phyloP scores from a whole-genome alignment of 2,329 filamentous ascomycete species.

The Aspergillus japonicus region DNA sequence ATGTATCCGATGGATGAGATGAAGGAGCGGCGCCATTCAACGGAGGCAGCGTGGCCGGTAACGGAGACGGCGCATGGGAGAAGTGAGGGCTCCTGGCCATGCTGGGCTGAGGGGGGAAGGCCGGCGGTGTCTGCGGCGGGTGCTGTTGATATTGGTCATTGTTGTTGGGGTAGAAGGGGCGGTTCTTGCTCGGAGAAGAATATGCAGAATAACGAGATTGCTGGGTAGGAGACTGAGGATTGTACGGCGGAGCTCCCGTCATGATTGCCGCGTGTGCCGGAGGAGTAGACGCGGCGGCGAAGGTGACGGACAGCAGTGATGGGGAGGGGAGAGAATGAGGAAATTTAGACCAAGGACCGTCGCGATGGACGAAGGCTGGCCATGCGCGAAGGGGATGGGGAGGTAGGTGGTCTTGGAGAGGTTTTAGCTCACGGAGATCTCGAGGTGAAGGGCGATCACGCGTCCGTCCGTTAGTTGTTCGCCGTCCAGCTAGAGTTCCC shows the following conservation, averaged over 20 bases:
- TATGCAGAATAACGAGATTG: constrained; percentile 43
- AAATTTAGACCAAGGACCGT: constrained; percentile 12
- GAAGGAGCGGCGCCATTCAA: constrained; percentile 38
- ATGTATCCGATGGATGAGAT: constrained; percentile 32
- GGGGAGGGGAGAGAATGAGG: neutral
- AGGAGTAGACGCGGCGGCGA: constrained; percentile 26
- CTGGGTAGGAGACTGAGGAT: constrained; percentile 47
- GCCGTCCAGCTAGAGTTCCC: constrained; percentile 11
- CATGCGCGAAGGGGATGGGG: constrained; percentile 17
- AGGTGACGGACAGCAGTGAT: constrained; percentile 5
- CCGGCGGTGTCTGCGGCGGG: constrained; percentile 45
- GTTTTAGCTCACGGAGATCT: constrained; percentile 9
- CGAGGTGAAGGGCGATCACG: constrained; percentile 17
- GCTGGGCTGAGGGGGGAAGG: constrained; percentile 35
- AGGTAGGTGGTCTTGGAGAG: constrained; percentile 6
- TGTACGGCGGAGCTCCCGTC: constrained; percentile 47
- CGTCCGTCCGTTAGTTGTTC: constrained; percentile 15
- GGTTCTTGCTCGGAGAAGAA: constrained; percentile 44
- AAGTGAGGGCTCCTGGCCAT: constrained; percentile 44
- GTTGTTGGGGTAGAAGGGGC: constrained; percentile 40
- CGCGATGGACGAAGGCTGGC: constrained; percentile 12
- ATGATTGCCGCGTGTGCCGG: constrained; percentile 38
- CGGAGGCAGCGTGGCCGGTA: constrained; percentile 40
- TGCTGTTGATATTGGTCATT: constrained; percentile 45
- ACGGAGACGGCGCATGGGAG: constrained; percentile 41